phyloP scores from a whole-genome alignment of 2,329 filamentous ascomycete species.

The Penicillium freii region DNA sequence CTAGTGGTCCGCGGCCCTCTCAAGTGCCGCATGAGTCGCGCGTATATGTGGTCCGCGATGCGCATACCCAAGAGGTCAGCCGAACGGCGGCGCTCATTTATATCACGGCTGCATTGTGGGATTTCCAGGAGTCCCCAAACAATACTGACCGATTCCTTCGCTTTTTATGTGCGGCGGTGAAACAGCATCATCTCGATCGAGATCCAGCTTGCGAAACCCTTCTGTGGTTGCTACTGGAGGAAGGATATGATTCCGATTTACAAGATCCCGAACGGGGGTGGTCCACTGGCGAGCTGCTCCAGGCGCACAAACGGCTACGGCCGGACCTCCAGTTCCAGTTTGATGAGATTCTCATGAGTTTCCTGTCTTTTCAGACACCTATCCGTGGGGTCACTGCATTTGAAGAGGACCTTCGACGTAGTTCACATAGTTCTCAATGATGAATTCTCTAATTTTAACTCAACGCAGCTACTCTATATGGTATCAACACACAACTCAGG shows the following conservation, averaged over 20 bases:
- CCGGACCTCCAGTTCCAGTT: constrained; percentile 41
- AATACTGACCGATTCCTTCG: constrained; percentile 36
- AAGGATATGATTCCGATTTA: constrained; percentile 36
- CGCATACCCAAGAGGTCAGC: constrained; percentile 35
- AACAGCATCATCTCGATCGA: constrained; percentile 34
- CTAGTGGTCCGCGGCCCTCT: constrained; percentile 42
- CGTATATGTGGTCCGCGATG: constrained; percentile 37
- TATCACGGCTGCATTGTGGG: constrained; percentile 39
- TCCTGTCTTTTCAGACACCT: constrained; percentile 34
- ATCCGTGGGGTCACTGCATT: constrained; percentile 36
- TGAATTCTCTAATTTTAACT: not conserved
- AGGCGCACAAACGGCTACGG: constrained; percentile 36
- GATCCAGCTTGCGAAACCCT: constrained; percentile 41
- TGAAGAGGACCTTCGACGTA: constrained; percentile 31
- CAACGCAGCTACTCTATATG: not conserved
- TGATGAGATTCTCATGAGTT: constrained; percentile 40
- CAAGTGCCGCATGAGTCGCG: constrained; percentile 37
- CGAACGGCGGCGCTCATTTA: constrained; percentile 41
- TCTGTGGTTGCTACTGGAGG: constrained; percentile 41
- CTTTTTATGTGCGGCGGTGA: constrained; percentile 26
- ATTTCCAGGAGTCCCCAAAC: constrained; percentile 31
- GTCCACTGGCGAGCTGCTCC: constrained; percentile 38
- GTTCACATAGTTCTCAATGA: not conserved
- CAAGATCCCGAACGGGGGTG: constrained; percentile 38
- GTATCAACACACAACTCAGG: not conserved